phyloP scores from a whole-genome alignment of 352 stramenopile genomes.

The Globisporangium orthogonon region DNA sequence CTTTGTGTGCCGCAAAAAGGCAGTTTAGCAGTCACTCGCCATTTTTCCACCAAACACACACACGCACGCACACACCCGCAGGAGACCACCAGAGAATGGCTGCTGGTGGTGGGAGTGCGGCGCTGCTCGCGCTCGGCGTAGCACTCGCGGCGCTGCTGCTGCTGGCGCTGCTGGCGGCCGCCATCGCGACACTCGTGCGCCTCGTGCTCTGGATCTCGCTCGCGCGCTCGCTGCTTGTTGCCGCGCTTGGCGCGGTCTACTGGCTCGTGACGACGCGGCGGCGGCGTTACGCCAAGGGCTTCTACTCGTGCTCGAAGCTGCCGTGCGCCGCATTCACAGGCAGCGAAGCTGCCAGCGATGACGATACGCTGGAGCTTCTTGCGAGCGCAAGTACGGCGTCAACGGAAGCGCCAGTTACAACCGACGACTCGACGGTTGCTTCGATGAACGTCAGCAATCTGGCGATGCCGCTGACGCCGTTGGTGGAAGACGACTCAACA shows the following conservation, averaged over 20 bases:
- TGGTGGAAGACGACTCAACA: neutral
- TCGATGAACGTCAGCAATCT: too few species aligned
- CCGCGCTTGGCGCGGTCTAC: neutral
- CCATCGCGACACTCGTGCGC: neutral
- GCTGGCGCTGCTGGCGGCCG: slow-evolving; percentile 2
- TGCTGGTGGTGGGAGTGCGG: neutral
- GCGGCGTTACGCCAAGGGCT: slow-evolving; percentile 27
- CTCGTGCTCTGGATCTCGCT: neutral
- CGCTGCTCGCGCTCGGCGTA: neutral
- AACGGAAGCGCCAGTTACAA: neutral
- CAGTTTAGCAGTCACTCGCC: too few species aligned
- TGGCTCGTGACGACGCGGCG: slow-evolving; percentile 6
- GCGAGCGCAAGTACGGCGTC: too few species aligned
- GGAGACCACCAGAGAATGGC: too few species aligned
- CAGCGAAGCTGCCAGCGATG: neutral
- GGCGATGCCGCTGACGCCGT: too few species aligned
- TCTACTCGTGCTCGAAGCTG: slow-evolving; percentile 40
- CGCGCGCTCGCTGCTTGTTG: slow-evolving; percentile 1
- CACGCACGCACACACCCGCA: too few species aligned
- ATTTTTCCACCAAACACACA: too few species aligned
- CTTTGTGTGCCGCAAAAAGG: too few species aligned
- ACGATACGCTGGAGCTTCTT: too few species aligned
- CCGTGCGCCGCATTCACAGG: slow-evolving; percentile 2
- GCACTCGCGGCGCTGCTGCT: neutral
- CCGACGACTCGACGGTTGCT: too few species aligned